Evolutionary conservation across 2,329 filamentous ascomycete genomes (phyloP).

Genomic region (Beauveria caledonica): DNA sequence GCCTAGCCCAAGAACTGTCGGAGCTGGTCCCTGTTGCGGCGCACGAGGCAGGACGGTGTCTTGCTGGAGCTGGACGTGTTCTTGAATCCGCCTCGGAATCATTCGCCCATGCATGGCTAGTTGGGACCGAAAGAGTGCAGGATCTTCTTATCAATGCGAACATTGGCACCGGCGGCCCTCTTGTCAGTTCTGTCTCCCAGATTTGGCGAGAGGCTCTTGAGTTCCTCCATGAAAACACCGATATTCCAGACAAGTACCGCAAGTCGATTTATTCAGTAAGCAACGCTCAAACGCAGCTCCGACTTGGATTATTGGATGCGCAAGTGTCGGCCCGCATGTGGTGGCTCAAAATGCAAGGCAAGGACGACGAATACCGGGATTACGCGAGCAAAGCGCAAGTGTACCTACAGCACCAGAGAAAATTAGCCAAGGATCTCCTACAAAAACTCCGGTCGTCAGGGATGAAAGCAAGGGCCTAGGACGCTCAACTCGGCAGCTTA

Average conservation of each 20-base stretch:
- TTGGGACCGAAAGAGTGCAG: neutral
- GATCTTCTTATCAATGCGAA: neutral
- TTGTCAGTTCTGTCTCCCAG: neutral
- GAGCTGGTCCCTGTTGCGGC: conserved; percentile 32
- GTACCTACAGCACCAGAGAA: conserved; percentile 31
- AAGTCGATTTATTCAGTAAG: conserved; percentile 14
- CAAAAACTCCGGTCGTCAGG: conserved; percentile 10
- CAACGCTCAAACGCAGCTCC: conserved; percentile 29
- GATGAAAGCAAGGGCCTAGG: neutral
- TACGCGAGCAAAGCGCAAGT: conserved; percentile 40
- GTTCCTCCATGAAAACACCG: neutral
- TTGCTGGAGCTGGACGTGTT: conserved; percentile 27
- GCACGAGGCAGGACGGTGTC: conserved; percentile 29
- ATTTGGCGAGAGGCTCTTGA: neutral
- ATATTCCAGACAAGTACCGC: neutral
- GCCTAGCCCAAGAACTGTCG: conserved; percentile 34
- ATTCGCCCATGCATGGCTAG: conserved; percentile 13
- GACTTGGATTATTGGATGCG: conserved; percentile 40
- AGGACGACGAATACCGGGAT: conserved; percentile 34
- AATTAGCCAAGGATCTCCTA: conserved; percentile 23
- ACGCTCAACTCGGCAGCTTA: neutral
- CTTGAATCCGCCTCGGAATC: conserved; percentile 23
- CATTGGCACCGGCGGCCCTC: neutral
- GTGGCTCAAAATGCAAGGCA: conserved; percentile 48
- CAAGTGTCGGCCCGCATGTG: conserved; percentile 48